Percentiles rank a stretch among this genome's conserved stretches.
Conservation (phyloP, 176 grass and related monocot species). For the Ampelocalamus luodianensis region DNA sequence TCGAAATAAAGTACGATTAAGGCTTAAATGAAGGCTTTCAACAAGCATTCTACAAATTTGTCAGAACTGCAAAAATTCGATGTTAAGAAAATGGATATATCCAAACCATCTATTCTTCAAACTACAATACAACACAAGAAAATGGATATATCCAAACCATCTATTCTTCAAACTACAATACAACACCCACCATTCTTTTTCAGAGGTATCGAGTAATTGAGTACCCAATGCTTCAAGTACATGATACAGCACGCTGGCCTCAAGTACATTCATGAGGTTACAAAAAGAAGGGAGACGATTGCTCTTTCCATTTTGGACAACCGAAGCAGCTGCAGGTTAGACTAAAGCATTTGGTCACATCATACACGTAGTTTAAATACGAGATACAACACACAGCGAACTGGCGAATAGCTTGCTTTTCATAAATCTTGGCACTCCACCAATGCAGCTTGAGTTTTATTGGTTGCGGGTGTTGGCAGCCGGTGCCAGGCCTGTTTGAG, state of each 20-base stretch:
- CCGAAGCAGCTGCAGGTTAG: slow-evolving; percentile 36
- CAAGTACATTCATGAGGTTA: neutral
- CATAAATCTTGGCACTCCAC: neutral
- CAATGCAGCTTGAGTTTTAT: slow-evolving; percentile 22
- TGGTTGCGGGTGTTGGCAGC: slow-evolving; percentile 30
- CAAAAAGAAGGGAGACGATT: neutral
- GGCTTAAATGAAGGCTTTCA: neutral
- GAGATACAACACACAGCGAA: neutral
- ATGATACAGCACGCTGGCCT: slow-evolving; percentile 12
- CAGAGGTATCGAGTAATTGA: neutral
- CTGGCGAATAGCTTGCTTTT: slow-evolving; percentile 17
- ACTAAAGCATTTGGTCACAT: slow-evolving; percentile 25
- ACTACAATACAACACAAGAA: too few relatives aligned
- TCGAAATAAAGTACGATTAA: neutral
- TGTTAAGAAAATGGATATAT: neutral
- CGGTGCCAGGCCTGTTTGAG: slow-evolving; percentile 16
- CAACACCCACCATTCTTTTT: slow-evolving; percentile 9
- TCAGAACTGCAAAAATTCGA: neutral
- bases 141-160: neutral
- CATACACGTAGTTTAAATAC: slow-evolving; percentile 12
- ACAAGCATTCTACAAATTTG: slow-evolving; percentile 4
- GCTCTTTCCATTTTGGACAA: slow-evolving; percentile 28
- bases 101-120: too few relatives aligned
- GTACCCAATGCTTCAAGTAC: slow-evolving; percentile 2
- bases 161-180: slow-evolving; percentile 17